Evolutionary conservation across 441 rosid species (phyloP), one percentile per base, ranked within the genome.

Genomic region (Gossypium schwendimanii): DNA sequence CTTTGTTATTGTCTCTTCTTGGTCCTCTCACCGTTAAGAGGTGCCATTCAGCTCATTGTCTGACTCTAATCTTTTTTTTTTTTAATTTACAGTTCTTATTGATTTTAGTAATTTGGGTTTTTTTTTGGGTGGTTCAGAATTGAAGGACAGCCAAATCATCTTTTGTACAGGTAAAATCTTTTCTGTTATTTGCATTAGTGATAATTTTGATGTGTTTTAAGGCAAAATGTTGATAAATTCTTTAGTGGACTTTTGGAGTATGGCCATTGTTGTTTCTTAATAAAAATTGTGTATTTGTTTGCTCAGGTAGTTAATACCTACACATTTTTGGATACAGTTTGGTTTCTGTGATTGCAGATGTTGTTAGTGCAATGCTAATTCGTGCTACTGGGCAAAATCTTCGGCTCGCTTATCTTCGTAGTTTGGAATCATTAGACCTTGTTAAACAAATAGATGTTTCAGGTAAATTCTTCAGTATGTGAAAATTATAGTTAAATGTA

Each of bases 21-120:
- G 99, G 99, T 52, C 99, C 95, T 50, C 91, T 93, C 39, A 82
- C 93, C 11, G 88, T 84, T 76, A 84, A 78, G 72, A 90, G 97
- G 99, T 92, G 68, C 36, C 50, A 1, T 4, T 68, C 50, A 18
- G 58, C 67, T 45, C 11, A 68, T 9, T 31, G 3, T 1, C 7
- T 24, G 11, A 20, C 15, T 39, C 18, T 3, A 23, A 11, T 36
- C 15, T 74, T 2, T 74, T 62, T 63, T 39, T n/a, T 2, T n/a
- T 31, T 28, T 60, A n/a, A 39, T 39, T 63, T 63, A 39, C 33
- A 44, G 33, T 12, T 6, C 33, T 21, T 21, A 21, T 0, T 2
- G 9, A n/a, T 52, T 10, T 31, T 21, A 36, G 2, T 26, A 18
- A 58, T 20, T 70, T 69, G 12, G 5, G 10, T 26, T 26, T 28